Conservation (phyloP, 192 early-diverging fungal species). For the Backusella liffmaniae region DNA sequence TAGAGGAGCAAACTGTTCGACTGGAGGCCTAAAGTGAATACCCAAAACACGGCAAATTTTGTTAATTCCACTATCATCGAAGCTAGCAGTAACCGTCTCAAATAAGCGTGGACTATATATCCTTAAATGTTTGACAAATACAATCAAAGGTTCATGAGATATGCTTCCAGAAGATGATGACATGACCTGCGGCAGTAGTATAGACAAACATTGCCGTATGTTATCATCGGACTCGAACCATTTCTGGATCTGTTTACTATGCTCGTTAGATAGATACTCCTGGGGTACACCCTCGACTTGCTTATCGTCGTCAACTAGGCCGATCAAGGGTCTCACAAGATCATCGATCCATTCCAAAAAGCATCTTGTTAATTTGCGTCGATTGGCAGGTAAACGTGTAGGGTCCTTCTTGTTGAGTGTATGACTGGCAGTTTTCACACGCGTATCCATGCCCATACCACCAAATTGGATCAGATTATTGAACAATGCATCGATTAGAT, state of each 20-base stretch:
- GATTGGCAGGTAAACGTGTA: conserved; percentile 2
- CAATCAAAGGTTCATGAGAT: conserved; percentile 23
- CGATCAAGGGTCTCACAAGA: conserved; percentile 25
- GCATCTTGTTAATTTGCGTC: conserved; percentile 17
- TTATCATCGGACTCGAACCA: conserved; percentile 40
- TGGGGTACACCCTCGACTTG: background rate
- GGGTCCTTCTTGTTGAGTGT: conserved; percentile 16
- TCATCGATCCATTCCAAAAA: conserved; percentile 36
- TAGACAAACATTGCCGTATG: conserved; percentile 26
- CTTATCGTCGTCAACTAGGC: conserved; percentile 8
- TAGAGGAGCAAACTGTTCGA: background rate
- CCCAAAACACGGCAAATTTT: conserved; percentile 26
- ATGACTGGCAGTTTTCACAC: background rate
- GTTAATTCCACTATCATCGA: conserved; percentile 21
- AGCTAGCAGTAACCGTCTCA: conserved; percentile 22
- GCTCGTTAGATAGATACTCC: conserved; percentile 4
- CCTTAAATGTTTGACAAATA: conserved; percentile 27
- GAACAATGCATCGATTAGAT: conserved; percentile 16
- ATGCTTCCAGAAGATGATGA: conserved; percentile 18
- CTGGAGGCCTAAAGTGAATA: conserved; percentile 16
- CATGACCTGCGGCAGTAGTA: conserved; percentile 24
- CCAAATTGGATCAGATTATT: background rate
- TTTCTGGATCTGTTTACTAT: no score
- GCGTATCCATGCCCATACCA: background rate
- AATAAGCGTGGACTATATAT: conserved; percentile 29